These are phyloP conservation scores for Tolypocladium sp. DNA, from an alignment of 2,329 filamentous ascomycete genomes.

Conservation along the genomic window DNA sequence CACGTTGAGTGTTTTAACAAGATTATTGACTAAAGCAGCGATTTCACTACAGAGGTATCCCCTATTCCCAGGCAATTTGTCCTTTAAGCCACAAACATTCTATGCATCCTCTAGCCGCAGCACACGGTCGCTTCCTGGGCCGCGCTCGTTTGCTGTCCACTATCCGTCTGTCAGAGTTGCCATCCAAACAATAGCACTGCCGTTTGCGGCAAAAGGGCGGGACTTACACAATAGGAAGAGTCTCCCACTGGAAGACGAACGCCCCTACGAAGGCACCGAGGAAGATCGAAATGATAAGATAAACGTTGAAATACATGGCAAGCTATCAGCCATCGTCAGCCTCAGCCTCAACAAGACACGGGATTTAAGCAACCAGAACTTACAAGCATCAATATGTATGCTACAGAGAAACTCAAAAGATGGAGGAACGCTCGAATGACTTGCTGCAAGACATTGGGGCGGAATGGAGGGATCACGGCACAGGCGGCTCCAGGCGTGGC, in stretches of 20 bases:
- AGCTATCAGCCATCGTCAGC: slow-evolving; percentile 13
- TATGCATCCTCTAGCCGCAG: slow-evolving; percentile 22
- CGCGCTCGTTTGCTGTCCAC: slow-evolving; percentile 21
- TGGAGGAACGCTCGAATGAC: slow-evolving; percentile 57
- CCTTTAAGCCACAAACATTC: not conserved
- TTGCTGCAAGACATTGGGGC: slow-evolving; percentile 58
- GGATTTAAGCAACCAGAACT: not conserved
- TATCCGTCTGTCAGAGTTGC: not conserved
- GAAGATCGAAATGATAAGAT: slow-evolving; percentile 74
- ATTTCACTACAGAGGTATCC: not conserved
- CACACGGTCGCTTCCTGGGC: slow-evolving; percentile 29
- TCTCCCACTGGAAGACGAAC: slow-evolving; percentile 68
- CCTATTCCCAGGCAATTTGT: not conserved
- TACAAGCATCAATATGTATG: slow-evolving; percentile 68
- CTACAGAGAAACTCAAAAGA: slow-evolving; percentile 62
- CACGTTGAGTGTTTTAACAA: not conserved
- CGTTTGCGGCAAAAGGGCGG: not conserved
- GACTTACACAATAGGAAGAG: slow-evolving; percentile 22
- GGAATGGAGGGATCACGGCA: slow-evolving; percentile 24
- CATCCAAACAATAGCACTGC: not conserved
- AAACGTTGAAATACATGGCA: slow-evolving; percentile 59
- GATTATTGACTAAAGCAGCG: not conserved
- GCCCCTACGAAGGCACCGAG: slow-evolving; percentile 65
- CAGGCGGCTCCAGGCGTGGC: slow-evolving; percentile 4
- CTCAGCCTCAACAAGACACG: not conserved